phyloP scores from a whole-genome alignment of 2,329 filamentous ascomycete species.

The Neoarthrinium moseri region DNA sequence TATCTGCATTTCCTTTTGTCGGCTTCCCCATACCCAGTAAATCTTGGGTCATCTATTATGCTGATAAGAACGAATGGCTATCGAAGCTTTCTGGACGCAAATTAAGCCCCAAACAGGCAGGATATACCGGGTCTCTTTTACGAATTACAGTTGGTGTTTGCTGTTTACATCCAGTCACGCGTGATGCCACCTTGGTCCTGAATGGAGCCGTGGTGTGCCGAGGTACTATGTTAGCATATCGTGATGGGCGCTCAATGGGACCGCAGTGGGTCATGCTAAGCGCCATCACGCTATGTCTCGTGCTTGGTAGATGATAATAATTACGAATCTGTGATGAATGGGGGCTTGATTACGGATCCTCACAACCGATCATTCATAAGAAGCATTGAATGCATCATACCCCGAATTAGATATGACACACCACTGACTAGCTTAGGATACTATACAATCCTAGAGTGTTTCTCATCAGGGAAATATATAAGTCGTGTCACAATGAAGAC shows the following conservation, averaged over 20 bases:
- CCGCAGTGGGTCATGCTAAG: slow-evolving; percentile 6
- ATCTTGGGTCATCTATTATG: slow-evolving; percentile 3
- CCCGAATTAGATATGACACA: too few relatives aligned
- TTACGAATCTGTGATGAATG: too few relatives aligned
- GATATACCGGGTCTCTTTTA: neutral
- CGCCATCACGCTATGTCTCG: slow-evolving; percentile 1
- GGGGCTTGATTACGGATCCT: too few relatives aligned
- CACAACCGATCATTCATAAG: too few relatives aligned
- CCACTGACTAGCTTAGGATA: too few relatives aligned
- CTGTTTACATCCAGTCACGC: neutral
- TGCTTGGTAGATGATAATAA: neutral
- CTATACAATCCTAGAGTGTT: too few relatives aligned
- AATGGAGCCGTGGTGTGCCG: slow-evolving; percentile 1
- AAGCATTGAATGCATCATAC: too few relatives aligned
- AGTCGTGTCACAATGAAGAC: too few relatives aligned
- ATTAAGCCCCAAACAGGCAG: neutral
- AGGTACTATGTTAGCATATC: slow-evolving; percentile 4
- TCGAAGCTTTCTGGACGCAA: neutral
- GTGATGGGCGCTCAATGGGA: slow-evolving; percentile 1
- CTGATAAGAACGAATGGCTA: slow-evolving; percentile 5
- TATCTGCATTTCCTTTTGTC: slow-evolving; percentile 1
- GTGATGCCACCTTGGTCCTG: neutral
- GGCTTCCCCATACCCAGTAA: neutral
- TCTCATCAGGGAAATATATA: too few relatives aligned
- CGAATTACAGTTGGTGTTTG: neutral